Percentiles rank a stretch among this genome's conserved stretches.
phyloP scores from a whole-genome alignment of 495 filamentous ascomycete species.

The Tuber umbilicatum region DNA sequence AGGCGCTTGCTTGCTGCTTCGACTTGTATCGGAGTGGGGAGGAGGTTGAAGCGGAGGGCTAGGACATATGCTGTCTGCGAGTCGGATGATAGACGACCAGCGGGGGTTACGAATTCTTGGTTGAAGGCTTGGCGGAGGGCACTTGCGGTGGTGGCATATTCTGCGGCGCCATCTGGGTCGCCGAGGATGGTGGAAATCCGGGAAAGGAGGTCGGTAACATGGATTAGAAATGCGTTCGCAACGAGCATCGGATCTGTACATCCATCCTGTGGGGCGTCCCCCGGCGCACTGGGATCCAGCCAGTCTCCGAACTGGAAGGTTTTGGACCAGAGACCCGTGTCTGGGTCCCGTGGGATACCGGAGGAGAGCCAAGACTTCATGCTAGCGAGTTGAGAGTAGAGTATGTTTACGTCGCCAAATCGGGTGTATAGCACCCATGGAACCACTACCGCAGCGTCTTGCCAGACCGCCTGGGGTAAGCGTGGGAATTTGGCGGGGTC shows the following conservation, averaged over 20 bases:
- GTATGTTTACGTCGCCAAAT: slow-evolving; percentile 46
- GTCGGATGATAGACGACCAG: slow-evolving; percentile 45
- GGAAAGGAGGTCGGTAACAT: slow-evolving; percentile 45
- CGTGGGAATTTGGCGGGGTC: slow-evolving; percentile 6
- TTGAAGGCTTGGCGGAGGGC: neutral
- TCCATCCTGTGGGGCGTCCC: slow-evolving; percentile 44
- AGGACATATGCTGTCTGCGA: slow-evolving; percentile 50
- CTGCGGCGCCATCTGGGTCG: neutral
- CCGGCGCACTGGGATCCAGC: slow-evolving; percentile 50
- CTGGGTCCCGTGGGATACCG: slow-evolving; percentile 46
- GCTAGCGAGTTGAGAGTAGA: slow-evolving; percentile 46
- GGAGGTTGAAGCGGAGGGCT: slow-evolving; percentile 47
- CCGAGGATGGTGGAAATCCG: neutral
- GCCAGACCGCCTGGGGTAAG: slow-evolving; percentile 47
- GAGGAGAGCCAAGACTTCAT: slow-evolving; percentile 49
- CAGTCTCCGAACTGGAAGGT: slow-evolving; percentile 50
- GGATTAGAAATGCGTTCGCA: slow-evolving; percentile 51
- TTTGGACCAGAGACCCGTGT: slow-evolving; percentile 44
- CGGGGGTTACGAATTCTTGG: slow-evolving; percentile 4
- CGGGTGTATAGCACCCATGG: slow-evolving; percentile 47
- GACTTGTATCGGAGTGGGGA: slow-evolving; percentile 42
- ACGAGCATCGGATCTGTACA: slow-evolving; percentile 47
- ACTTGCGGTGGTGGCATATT: slow-evolving; percentile 30
- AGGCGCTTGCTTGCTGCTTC: slow-evolving; percentile 43
- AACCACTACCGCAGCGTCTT: slow-evolving; percentile 46